Conservation (phyloP, 2,329 filamentous ascomycete species). For the Knoxdaviesia capensis region DNA sequence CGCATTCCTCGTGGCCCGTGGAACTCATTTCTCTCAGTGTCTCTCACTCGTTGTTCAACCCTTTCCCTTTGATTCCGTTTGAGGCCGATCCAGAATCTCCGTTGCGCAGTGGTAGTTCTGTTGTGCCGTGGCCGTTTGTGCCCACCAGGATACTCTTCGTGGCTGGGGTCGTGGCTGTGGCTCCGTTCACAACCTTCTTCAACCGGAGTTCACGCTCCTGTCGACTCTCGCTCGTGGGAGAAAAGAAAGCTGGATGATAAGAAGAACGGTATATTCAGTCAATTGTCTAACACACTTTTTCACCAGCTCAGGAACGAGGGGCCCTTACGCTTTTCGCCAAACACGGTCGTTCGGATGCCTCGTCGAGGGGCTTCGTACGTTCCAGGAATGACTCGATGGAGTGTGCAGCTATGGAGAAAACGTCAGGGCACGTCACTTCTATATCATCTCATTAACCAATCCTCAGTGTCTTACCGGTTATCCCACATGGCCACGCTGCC, state of each 20-base stretch:
- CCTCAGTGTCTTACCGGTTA: constrained; percentile 13
- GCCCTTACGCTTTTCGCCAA: constrained; percentile 21
- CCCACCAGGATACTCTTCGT: too few species aligned
- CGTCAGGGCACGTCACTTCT: neutral
- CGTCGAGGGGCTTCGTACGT: constrained; percentile 15
- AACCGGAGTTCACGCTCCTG: constrained; percentile 5
- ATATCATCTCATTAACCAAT: neutral
- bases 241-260: constrained; percentile 11
- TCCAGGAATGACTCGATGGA: constrained; percentile 21
- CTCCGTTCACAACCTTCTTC: too few species aligned
- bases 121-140: too few species aligned
- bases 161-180: too few species aligned
- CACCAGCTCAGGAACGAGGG: neutral
- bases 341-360: constrained; percentile 21
- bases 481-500: constrained; percentile 31
- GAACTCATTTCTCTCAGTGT: too few species aligned
- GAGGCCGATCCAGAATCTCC: too few species aligned
- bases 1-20: too few species aligned
- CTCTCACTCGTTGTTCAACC: too few species aligned
- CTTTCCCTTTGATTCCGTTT: too few species aligned
- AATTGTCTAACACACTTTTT: too few species aligned
- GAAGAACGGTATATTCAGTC: constrained; percentile 2
- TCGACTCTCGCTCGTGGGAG: constrained; percentile 12
- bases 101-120: too few species aligned
- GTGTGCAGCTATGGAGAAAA: constrained; percentile 10